Conservation (phyloP, 495 filamentous ascomycete species). For the Podospora bellae-mahoneyi region DNA sequence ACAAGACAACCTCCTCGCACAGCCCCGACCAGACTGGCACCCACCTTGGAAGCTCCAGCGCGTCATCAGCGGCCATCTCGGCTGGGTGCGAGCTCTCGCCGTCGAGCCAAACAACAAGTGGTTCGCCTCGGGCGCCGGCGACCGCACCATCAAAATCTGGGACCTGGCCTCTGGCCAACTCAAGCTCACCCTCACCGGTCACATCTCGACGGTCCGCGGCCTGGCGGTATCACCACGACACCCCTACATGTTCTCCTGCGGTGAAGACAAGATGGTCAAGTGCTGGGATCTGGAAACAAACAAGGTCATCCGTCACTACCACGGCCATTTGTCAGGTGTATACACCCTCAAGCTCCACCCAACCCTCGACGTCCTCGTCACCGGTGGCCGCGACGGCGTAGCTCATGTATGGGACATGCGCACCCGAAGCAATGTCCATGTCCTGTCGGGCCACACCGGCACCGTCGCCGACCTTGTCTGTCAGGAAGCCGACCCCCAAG, state of each 20-base stretch:
- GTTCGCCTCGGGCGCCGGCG: constrained; percentile 95
- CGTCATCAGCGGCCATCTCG: constrained; percentile 93
- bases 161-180: constrained; percentile 82
- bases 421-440: constrained; percentile 90
- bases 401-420: constrained; percentile 99
- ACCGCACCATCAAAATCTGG: constrained; percentile 99
- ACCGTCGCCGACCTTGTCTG: constrained; percentile 87
- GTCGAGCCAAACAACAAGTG: constrained; percentile 96
- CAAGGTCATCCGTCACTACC: constrained; percentile 97
- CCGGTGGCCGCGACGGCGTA: constrained; percentile 90
- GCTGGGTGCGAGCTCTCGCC: constrained; percentile 89
- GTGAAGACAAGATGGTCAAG: constrained; percentile 99
- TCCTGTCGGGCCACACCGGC: constrained; percentile 81
- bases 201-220: constrained; percentile 94
- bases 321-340: constrained; percentile 94
- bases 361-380: constrained; percentile 89
- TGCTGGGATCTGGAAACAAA: constrained; percentile 99
- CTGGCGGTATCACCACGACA: constrained; percentile 90
- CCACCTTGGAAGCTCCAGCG: constrained; percentile 98
- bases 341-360: constrained; percentile 90
- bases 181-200: constrained; percentile 85
- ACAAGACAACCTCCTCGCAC: constrained; percentile 60
- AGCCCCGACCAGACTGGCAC: constrained; percentile 88
- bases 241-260: constrained; percentile 96
- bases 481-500: constrained; percentile 94